These are phyloP conservation scores for Gentiana macrophylla DNA, from an alignment of 257 asterid genomes.

Conservation along the genomic window DNA sequence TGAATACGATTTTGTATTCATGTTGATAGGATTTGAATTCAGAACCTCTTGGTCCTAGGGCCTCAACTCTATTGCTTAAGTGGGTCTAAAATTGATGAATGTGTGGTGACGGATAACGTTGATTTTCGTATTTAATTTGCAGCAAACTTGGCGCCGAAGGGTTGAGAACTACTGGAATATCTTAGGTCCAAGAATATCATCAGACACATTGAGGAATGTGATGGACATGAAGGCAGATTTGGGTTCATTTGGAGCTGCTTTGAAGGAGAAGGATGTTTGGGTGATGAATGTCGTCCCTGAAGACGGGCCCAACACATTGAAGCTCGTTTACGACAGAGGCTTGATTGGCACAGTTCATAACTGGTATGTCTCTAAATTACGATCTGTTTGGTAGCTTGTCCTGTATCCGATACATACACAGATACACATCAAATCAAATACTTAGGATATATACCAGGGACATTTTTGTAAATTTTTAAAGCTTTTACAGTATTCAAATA, in stretches of 20 bases:
- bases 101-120: background rate
- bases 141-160: constrained; percentile 80
- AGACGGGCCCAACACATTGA: constrained; percentile 90
- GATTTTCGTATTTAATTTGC: constrained; percentile 12
- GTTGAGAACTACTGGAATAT: constrained; percentile 74
- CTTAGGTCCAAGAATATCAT: constrained; percentile 57
- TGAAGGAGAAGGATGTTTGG: constrained; percentile 90
- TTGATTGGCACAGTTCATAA: constrained; percentile 74
- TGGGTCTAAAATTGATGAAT: background rate
- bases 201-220: constrained; percentile 70
- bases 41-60: no score
- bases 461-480: no score
- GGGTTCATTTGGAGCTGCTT: constrained; percentile 92
- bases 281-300: constrained; percentile 93
- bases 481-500: background rate
- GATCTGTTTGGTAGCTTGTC: no score
- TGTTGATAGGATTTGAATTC: no score
- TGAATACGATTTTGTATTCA: background rate
- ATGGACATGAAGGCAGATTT: constrained; percentile 97
- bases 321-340: constrained; percentile 84
- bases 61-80: background rate
- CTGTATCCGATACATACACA: no score
- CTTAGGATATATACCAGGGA: no score
- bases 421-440: no score
- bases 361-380: constrained; percentile 41